Conservation (phyloP, 2,329 filamentous ascomycete genomes). For the Ophiostoma quercus region DNA sequence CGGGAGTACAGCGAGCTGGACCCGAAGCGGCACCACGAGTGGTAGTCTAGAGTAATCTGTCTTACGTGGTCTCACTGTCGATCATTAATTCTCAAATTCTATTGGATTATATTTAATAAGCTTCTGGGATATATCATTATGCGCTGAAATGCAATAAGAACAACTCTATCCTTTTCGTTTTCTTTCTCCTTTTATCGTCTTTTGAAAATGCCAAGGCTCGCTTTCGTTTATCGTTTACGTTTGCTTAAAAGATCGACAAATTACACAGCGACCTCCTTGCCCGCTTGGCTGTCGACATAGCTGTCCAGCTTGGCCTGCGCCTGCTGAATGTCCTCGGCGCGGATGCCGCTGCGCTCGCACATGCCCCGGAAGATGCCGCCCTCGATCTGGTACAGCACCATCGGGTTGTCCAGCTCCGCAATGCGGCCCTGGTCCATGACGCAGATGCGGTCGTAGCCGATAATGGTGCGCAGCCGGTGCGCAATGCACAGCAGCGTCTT, state of each 20-base stretch:
- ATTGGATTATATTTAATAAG: background rate
- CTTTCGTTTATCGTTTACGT: background rate
- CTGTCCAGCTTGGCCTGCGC: conserved; percentile 33
- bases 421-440: conserved; percentile 91
- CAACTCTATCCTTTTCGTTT: background rate
- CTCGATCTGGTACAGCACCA: conserved; percentile 64
- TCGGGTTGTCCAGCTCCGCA: conserved; percentile 76
- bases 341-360: conserved; percentile 82
- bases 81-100: background rate
- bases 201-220: background rate
- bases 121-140: background rate
- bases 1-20: conserved; percentile 18
- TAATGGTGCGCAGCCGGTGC: conserved; percentile 84
- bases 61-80: background rate
- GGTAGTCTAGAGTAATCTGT: background rate
- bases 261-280: conserved; percentile 4
- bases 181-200: background rate
- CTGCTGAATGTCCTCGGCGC: conserved; percentile 48
- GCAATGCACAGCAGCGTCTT: conserved; percentile 90
- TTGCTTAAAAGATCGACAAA: background rate
- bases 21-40: conserved; percentile 13
- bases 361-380: conserved; percentile 76
- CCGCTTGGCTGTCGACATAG: conserved; percentile 21
- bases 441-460: conserved; percentile 90
- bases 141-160: background rate